A percentile compares a stretch with the other conserved stretches of the same genome.
These are phyloP conservation scores for Linum usitatissimum DNA, from an alignment of 345 rosid genomes.

Conservation along the genomic window DNA sequence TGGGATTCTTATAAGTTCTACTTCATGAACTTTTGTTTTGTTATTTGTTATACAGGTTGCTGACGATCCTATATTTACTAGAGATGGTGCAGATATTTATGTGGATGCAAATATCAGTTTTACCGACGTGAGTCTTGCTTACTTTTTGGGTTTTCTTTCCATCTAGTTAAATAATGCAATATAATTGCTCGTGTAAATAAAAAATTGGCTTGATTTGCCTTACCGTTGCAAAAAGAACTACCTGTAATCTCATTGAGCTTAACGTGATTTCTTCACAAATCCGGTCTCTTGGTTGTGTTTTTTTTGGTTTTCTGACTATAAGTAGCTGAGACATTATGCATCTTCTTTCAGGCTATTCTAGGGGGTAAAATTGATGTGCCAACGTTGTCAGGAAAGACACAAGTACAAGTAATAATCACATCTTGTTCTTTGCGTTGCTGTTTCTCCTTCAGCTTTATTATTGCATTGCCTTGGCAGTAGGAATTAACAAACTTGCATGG, in stretches of 20 bases:
- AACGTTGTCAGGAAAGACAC: constrained; percentile 53
- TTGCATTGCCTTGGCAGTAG: background rate
- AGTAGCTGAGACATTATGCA: constrained; percentile 7
- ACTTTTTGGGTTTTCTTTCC: background rate
- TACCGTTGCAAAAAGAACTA: constrained; percentile 1
- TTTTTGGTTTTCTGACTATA: background rate
- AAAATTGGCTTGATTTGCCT: constrained; percentile 7
- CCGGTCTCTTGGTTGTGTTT: background rate
- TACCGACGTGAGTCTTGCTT: constrained; percentile 54
- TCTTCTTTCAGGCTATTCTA: constrained; percentile 64
- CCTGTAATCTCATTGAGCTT: background rate
- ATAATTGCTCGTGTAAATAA: constrained; percentile 6
- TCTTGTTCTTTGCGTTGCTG: constrained; percentile 5
- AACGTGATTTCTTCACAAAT: background rate
- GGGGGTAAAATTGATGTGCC: constrained; percentile 84
- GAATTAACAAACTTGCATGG: background rate
- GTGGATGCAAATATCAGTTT: constrained; percentile 78
- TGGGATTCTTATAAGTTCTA: background rate
- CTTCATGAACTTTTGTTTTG: constrained; percentile 5
- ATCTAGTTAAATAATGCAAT: background rate
- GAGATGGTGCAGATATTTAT: constrained; percentile 86
- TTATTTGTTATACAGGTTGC: constrained; percentile 48
- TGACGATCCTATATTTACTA: constrained; percentile 58
- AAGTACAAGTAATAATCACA: constrained; percentile 44
- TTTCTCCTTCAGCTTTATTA: background rate